Percentiles rank a stretch among this genome's conserved stretches.
phyloP scores from a whole-genome alignment of 345 rosid genomes.

The Camelina laxa region DNA sequence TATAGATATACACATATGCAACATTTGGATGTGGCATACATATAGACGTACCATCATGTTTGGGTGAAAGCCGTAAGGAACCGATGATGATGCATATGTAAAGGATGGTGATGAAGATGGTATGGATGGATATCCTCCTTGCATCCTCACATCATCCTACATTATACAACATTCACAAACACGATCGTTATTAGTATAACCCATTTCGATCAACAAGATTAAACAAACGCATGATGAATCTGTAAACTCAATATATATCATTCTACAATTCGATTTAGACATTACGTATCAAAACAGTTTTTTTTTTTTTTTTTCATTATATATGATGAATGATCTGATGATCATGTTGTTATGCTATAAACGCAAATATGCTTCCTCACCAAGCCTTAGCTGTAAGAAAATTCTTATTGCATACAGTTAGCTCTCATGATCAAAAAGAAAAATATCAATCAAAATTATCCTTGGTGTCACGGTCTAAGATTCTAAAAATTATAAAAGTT shows the following conservation, averaged over 20 bases:
- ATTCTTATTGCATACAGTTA: conserved; percentile 12
- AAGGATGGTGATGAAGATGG: conserved; percentile 66
- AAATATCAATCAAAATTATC: background rate
- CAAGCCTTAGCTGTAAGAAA: background rate
- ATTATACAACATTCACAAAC: conserved; percentile 24
- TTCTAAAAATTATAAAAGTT: background rate
- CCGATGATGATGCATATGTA: conserved; percentile 60
- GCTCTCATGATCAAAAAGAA: background rate
- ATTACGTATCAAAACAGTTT: background rate
- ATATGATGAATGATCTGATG: background rate
- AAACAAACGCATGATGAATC: conserved; percentile 9
- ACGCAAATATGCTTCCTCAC: background rate
- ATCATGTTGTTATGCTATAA: conserved; percentile 1
- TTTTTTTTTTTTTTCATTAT: background rate
- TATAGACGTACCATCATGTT: conserved; percentile 60
- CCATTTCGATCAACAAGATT: conserved; percentile 6
- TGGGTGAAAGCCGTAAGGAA: conserved; percentile 68
- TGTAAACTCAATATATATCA: background rate
- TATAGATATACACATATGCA: background rate
- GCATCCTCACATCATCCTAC: conserved; percentile 81
- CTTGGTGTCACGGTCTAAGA: background rate
- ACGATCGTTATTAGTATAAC: background rate
- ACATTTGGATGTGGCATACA: background rate
- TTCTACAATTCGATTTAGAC: background rate
- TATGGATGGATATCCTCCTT: conserved; percentile 59